Evolutionary conservation across 768 basidiomycete species (phyloP), one percentile per base, ranked within the genome.

Genomic region (Serendipita sp.): DNA sequence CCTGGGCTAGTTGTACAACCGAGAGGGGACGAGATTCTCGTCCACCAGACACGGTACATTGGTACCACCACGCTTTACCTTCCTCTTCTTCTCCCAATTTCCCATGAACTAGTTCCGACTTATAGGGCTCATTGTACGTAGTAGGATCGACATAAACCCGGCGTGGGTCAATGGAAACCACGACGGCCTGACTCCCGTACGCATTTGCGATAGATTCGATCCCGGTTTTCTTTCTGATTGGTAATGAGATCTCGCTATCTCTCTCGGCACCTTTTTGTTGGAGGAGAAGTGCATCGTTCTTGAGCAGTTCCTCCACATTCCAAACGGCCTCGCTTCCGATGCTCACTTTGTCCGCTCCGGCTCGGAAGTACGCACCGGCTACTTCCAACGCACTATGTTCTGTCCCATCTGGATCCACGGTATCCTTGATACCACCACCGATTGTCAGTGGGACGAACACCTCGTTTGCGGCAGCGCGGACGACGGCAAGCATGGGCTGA

Each of bases 381-480:
- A 98, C 96, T 72, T 98, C 94, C 63, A 96, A 79, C 14, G 96
- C 96, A 30, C 82, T 78, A 65, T 83, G 87, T 64, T 75, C 76
- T 3, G 93, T 95, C 38, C 93, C 94, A 72, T 99, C 96, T 0
- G 96, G 96, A 70, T 99, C 96, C 69, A 89, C 76, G 20, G 86
- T 86, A 72, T 96, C 93, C 72, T 94, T 94, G 77, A 99, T 98
- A 1, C 96, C 96, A 22, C 96, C 96, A 26, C 96, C 96, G 67
- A 99, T 93, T 16, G 96, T 98, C 41, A 99, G 80, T n/a, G 96
- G 96, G 1, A 99, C 92, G 69, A 94, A 98, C 48, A 98, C 82
- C 61, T 82, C 81, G 72, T 90, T 82, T 0, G 96, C 93, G 0
- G 94, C 88, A 0, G 84, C 84, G 62, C 87, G 85, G 43, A 98